Base-by-base conservation (phyloP, 2,329 filamentous ascomycete genomes). In the Penicillium aurantiogriseum region DNA sequence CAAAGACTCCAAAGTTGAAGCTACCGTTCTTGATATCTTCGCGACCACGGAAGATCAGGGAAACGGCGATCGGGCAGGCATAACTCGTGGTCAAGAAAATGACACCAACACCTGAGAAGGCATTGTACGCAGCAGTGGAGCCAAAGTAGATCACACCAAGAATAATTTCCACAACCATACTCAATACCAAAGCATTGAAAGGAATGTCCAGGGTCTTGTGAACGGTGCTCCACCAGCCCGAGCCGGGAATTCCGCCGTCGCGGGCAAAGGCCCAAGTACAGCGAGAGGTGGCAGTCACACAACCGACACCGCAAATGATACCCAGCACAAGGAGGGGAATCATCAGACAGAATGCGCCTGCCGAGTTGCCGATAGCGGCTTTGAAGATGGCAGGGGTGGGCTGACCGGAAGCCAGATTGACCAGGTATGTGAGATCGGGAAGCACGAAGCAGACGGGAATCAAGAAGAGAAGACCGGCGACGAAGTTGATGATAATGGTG, bases 91-190 rank as follows among this genome's bases (percentile, higher is more conserved):
- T 90, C 1, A 92, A 81, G 63, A 88, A 91, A 69, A 92, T 91
- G 11, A 89, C 91, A 2, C 88, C 89, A 0, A 91, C 88, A 44
- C 88, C 88, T 0, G 88, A 91, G 72, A 92, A 92, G n/a, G 85
- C 86, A 76, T 88, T 88, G 78, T 92, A 92, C 0, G 89, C 89
- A 0, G 88, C 87, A 0, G 84, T 82, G 1, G 86, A 89, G n/a
- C 89, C 89, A 62, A 92, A 90, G 77, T 90, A 92, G 71, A 92
- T 91, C 57, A 88, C 80, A 0, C 88, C 89, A 0, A 92, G 81
- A 19, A 90, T 74, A 63, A 86, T 88, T 70, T 90, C 87, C 48
- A 92, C 83, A 0, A 80, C 69, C 0, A 88, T 88, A 0, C 87
- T 88, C 2, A 92, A 78, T 5, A 85, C 75, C 17, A 92, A 79